phyloP scores from a whole-genome alignment of 805 yeast species.

The Cyberlindnera sargentensis region DNA sequence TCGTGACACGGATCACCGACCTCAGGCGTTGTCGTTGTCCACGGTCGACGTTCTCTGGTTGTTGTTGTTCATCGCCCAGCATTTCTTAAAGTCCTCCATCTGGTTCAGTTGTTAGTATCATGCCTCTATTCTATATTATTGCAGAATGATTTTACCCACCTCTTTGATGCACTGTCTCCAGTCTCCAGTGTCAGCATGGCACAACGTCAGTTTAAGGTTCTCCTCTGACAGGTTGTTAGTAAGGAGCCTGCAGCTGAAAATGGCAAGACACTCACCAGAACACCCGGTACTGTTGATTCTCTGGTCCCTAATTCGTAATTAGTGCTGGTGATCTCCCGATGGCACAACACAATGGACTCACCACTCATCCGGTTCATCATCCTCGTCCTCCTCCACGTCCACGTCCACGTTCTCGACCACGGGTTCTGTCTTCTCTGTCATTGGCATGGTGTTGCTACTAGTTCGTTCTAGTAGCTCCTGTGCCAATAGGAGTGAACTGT shows the following conservation, averaged over 20 bases:
- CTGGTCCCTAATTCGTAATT: constrained; percentile 43
- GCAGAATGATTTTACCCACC: constrained; percentile 29
- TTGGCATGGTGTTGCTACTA: no score
- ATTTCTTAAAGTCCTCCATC: constrained; percentile 36
- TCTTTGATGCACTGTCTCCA: constrained; percentile 72
- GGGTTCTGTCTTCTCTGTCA: no score
- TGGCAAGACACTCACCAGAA: constrained; percentile 32
- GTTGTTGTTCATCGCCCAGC: constrained; percentile 36
- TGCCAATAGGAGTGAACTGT: no score
- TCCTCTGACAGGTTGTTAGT: constrained; percentile 35
- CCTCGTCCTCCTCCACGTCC: constrained; percentile 26
- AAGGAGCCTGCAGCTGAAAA: background rate
- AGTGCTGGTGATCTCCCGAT: background rate
- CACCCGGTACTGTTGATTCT: constrained; percentile 75
- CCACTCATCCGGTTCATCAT: constrained; percentile 70
- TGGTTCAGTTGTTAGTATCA: constrained; percentile 10
- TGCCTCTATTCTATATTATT: background rate
- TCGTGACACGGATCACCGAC: no score
- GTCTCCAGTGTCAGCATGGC: constrained; percentile 77
- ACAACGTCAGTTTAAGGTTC: constrained; percentile 60
- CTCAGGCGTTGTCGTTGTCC: constrained; percentile 17
- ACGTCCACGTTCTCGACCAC: no score
- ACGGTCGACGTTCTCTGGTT: constrained; percentile 32
- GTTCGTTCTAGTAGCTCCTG: no score
- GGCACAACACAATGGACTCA: constrained; percentile 18